A percentile compares a stretch with the other conserved stretches of the same genome.
Conservation (phyloP, 2,329 filamentous ascomycete genomes). For the Mariannaea elegans region DNA sequence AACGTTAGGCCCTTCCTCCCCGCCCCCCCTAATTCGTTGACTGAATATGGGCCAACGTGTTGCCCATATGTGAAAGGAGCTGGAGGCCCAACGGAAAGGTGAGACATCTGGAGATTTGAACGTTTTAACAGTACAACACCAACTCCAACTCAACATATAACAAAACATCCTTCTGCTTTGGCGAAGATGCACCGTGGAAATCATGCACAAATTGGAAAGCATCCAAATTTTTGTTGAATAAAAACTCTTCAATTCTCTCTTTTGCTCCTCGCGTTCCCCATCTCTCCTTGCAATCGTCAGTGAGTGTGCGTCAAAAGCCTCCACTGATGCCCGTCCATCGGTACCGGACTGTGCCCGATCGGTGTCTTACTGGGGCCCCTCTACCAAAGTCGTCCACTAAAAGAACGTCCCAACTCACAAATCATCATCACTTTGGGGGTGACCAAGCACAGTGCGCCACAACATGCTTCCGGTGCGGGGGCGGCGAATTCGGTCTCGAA, state of each 20-base stretch:
- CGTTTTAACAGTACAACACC: neutral
- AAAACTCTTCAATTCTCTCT: neutral
- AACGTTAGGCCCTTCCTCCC: no score
- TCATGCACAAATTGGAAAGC: no score
- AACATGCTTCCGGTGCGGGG: conserved; percentile 4
- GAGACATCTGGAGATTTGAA: conserved; percentile 9
- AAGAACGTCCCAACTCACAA: no score
- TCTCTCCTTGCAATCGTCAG: neutral
- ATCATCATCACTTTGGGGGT: no score
- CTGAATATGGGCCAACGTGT: neutral
- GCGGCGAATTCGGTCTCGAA: conserved; percentile 6
- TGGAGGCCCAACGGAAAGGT: neutral
- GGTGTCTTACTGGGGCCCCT: no score
- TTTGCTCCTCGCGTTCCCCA: neutral
- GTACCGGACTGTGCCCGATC: conserved; percentile 17
- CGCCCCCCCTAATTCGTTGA: no score
- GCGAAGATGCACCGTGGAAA: no score
- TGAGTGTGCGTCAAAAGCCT: conserved; percentile 5
- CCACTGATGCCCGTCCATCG: neutral
- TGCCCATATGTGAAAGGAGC: no score
- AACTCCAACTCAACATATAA: neutral
- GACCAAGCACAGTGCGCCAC: conserved; percentile 7
- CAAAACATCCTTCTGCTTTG: no score
- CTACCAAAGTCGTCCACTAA: neutral
- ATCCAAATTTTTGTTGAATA: neutral